phyloP scores from a whole-genome alignment of 2,329 filamentous ascomycete genomes.

The Rutstroemia sydowiana region DNA sequence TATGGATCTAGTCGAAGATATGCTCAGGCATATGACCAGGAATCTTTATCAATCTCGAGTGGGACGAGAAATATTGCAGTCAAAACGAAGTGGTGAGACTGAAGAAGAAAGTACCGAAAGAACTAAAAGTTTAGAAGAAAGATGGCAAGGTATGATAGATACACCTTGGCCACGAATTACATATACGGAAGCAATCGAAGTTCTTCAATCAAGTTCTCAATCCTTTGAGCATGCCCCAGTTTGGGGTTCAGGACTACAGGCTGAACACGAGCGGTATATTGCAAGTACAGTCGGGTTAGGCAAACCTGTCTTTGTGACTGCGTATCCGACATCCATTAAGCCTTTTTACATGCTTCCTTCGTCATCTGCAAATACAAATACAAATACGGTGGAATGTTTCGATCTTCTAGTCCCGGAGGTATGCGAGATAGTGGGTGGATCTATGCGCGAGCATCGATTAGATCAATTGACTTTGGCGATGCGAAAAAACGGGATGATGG shows the following conservation, averaged over 20 bases:
- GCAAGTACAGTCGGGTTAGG: constrained; percentile 50
- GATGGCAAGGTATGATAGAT: constrained; percentile 64
- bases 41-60: constrained; percentile 38
- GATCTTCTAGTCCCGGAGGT: constrained; percentile 63
- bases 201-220: constrained; percentile 52
- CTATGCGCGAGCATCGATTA: constrained; percentile 60
- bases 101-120: constrained; percentile 1
- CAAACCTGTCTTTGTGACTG: constrained; percentile 78
- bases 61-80: constrained; percentile 42
- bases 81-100: constrained; percentile 8
- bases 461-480: constrained; percentile 51
- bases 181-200: constrained; percentile 69
- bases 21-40: constrained; percentile 54
- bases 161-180: constrained; percentile 70
- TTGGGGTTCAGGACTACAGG: constrained; percentile 71
- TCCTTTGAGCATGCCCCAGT: constrained; percentile 60
- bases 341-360: constrained; percentile 81
- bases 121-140: constrained; percentile 45
- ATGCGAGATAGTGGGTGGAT: constrained; percentile 63
- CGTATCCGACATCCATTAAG: constrained; percentile 85
- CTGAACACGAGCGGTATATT: constrained; percentile 88
- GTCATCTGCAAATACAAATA: constrained; percentile 39
- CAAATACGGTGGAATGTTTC: constrained; percentile 58
- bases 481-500: constrained; percentile 49
- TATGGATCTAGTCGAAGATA: constrained; percentile 72